Base-by-base conservation (phyloP, 1,139 yeast genomes). In the Saccharomycopsis hybrid region DNA sequence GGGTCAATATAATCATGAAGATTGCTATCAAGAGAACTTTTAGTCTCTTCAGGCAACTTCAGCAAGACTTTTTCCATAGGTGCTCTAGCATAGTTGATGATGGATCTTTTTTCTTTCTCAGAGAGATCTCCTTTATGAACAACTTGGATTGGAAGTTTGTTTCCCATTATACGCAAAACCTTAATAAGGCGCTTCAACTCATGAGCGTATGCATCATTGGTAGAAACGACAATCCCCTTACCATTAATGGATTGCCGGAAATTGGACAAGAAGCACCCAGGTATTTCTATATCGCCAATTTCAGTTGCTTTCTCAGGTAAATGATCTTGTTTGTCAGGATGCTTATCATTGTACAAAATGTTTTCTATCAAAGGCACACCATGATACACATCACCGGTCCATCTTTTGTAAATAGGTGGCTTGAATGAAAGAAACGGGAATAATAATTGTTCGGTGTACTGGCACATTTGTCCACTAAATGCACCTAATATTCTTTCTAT, bases 171-270 rank as follows among this genome's bases (percentile, higher is more conserved):
- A 49, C 69, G 57, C 31, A 64, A 63, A 33, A 67, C 61, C 44
- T 59, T 65, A 43, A 65, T 65, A 47, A 64, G 62, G 47, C 59
- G 62, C 1, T 65, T 62, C 1, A 73, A 59, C 47, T 71, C 71
- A 2, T 62, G 66, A 4, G 66, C 69, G 52, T 71, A 73, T 4
- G 55, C 45, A 51, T 73, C 72, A 9, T 65, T 65, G 39, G 71
- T 72, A 9, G 74, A 66, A 30, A 73, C 53, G 1, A 70, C 74
- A 31, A 72, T 61, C 13, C 83, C 83, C 56, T 63, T 70, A 2
- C 79, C 81, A 41, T 66, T 68, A 25, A 70, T 57, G 9, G 61
- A 52, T 29, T 65, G 59, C 54, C 72, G 73, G 47, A 66, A 63
- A 32, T 59, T 53, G 47, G 62, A 64, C 53, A 72, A 43, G 39